Conservation (phyloP, 2,329 filamentous ascomycete species). For the Coniochaeta prunicola region DNA sequence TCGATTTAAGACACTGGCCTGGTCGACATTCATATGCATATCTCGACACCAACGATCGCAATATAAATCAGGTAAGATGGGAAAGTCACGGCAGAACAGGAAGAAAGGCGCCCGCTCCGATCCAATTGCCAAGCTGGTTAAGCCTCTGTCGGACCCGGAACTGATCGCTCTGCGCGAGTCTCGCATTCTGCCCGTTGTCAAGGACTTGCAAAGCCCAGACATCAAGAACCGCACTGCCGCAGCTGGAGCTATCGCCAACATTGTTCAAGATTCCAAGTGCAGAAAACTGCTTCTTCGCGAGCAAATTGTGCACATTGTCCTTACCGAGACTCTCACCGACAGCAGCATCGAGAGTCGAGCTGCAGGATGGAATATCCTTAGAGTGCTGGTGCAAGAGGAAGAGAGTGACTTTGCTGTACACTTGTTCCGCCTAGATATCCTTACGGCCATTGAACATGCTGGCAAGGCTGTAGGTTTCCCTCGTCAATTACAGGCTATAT, state of each 20-base stretch:
- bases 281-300: constrained; percentile 60
- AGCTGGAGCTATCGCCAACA: constrained; percentile 51
- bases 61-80: constrained; percentile 34
- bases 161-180: constrained; percentile 55
- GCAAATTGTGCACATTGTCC: constrained; percentile 55
- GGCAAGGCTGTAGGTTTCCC: constrained; percentile 38
- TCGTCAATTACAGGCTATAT: not conserved
- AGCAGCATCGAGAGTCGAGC: constrained; percentile 54
- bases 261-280: constrained; percentile 54
- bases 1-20: not conserved
- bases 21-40: not conserved
- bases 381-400: constrained; percentile 54
- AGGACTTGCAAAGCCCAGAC: constrained; percentile 51
- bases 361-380: constrained; percentile 61
- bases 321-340: constrained; percentile 59
- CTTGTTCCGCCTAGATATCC: constrained; percentile 52
- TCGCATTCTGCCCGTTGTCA: constrained; percentile 56
- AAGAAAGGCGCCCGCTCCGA: constrained; percentile 42
- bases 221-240: constrained; percentile 52
- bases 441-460: constrained; percentile 54
- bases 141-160: constrained; percentile 56
- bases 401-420: constrained; percentile 61
- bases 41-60: not conserved
- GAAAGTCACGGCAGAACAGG: constrained; percentile 50
- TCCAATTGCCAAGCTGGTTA: constrained; percentile 50